A percentile compares a stretch with the other conserved stretches of the same genome.
Conservation (phyloP, 108 stramenopile species). For the Seminavis robusta region DNA sequence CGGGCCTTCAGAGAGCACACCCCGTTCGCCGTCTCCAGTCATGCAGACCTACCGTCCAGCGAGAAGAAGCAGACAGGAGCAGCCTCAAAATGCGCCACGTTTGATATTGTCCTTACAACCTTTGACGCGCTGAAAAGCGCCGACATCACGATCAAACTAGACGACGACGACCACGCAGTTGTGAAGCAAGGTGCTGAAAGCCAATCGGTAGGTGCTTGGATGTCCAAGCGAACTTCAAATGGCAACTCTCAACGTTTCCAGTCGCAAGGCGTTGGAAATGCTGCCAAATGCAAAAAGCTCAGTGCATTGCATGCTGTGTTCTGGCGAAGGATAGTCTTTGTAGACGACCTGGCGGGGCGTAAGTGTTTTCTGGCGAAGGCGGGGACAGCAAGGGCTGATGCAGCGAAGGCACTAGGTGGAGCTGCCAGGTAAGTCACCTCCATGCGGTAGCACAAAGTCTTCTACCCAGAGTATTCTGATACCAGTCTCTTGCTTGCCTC, state of each 20-base stretch:
- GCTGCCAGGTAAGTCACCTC: constrained; percentile 19
- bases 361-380: constrained; percentile 44
- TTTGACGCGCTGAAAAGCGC: constrained; percentile 62
- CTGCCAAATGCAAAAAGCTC: constrained; percentile 35
- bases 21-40: constrained; percentile 56
- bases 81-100: constrained; percentile 44
- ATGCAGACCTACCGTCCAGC: constrained; percentile 40
- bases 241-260: no score
- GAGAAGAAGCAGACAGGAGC: constrained; percentile 41
- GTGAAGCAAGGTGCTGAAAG: constrained; percentile 9
- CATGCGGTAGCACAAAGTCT: no score
- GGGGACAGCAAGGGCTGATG: constrained; percentile 28
- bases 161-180: constrained; percentile 42
- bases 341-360: constrained; percentile 51
- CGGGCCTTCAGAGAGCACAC: constrained; percentile 54
- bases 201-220: constrained; percentile 43
- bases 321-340: constrained; percentile 49
- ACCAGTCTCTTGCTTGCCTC: neutral
- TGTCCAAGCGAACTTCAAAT: constrained; percentile 26
- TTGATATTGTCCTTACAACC: constrained; percentile 63
- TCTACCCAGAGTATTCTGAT: neutral
- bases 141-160: constrained; percentile 48
- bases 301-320: constrained; percentile 53
- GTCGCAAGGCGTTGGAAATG: constrained; percentile 19
- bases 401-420: constrained; percentile 19